A percentile compares a stretch with the other conserved stretches of the same genome.
These are phyloP conservation scores for Lactifluus subvellereus DNA, from an alignment of 768 basidiomycete species.

Conservation along the genomic window DNA sequence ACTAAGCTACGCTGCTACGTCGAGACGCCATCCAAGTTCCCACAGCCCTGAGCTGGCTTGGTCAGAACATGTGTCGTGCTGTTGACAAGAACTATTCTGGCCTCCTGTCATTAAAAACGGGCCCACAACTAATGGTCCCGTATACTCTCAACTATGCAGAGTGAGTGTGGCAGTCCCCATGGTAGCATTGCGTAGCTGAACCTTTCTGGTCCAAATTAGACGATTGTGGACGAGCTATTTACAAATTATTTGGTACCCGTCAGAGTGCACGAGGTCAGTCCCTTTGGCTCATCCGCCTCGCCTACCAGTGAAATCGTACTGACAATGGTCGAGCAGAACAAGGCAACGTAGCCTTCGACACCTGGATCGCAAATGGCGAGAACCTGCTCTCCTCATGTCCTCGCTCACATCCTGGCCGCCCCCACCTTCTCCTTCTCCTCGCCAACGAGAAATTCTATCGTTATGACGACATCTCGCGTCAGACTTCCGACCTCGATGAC, in stretches of 20 bases:
- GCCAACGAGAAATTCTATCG: background rate
- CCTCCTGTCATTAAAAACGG: background rate
- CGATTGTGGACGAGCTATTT: background rate
- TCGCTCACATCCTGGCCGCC: constrained; percentile 1
- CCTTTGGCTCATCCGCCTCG: background rate
- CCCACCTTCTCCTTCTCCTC: background rate
- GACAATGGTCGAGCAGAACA: background rate
- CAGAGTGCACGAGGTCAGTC: background rate
- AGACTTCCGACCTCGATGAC: background rate
- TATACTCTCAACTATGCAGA: background rate
- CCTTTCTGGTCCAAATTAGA: background rate
- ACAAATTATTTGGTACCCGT: background rate
- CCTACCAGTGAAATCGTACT: background rate
- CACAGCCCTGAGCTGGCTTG: no score
- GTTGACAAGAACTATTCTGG: background rate
- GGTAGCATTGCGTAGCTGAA: background rate
- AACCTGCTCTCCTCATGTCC: background rate
- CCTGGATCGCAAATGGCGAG: background rate
- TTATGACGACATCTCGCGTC: background rate
- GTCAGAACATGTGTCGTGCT: background rate
- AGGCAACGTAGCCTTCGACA: background rate
- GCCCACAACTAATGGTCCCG: background rate
- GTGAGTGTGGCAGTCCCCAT: background rate
- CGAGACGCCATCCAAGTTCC: no score
- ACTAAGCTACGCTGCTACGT: no score